These are phyloP conservation scores for Phytophthora melonis DNA, from an alignment of 352 stramenopile species.

Conservation along the genomic window DNA sequence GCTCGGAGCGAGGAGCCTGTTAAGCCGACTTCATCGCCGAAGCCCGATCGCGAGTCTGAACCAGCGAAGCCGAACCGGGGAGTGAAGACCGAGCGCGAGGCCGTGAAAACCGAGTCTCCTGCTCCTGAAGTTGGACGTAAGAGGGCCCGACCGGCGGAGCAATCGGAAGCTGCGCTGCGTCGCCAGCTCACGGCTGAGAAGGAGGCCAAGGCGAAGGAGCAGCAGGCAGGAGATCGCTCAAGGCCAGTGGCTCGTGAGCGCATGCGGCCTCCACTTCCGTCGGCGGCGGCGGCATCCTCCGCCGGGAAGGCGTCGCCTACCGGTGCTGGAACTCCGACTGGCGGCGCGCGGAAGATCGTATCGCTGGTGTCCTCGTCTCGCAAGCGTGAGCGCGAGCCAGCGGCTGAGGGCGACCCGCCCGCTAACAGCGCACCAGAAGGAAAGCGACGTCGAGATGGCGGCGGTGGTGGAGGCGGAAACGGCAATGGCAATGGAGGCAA, in stretches of 20 bases:
- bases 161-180: constrained; percentile 70
- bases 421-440: constrained; percentile 33
- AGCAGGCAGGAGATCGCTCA: constrained; percentile 30
- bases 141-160: constrained; percentile 58
- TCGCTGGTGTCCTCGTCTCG: constrained; percentile 75
- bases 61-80: constrained; percentile 15
- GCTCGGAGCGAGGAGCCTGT: constrained; percentile 28
- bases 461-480: constrained; percentile 7
- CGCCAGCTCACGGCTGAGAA: constrained; percentile 83
- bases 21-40: constrained; percentile 24
- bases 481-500: constrained; percentile 6
- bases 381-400: constrained; percentile 71
- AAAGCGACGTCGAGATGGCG: constrained; percentile 62
- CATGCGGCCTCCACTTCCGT: constrained; percentile 36
- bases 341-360: constrained; percentile 70
- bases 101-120: constrained; percentile 30
- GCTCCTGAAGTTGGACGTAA: constrained; percentile 42
- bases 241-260: constrained; percentile 36
- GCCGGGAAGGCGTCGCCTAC: constrained; percentile 13
- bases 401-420: constrained; percentile 20
- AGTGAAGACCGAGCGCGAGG: constrained; percentile 32
- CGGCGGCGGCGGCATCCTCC: constrained; percentile 17
- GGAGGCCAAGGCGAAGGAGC: constrained; percentile 51
- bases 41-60: constrained; percentile 26
- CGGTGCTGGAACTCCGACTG: constrained; percentile 33